These are phyloP conservation scores for Kodamaea leandrae DNA, from an alignment of 805 yeast species.

Conservation along the genomic window DNA sequence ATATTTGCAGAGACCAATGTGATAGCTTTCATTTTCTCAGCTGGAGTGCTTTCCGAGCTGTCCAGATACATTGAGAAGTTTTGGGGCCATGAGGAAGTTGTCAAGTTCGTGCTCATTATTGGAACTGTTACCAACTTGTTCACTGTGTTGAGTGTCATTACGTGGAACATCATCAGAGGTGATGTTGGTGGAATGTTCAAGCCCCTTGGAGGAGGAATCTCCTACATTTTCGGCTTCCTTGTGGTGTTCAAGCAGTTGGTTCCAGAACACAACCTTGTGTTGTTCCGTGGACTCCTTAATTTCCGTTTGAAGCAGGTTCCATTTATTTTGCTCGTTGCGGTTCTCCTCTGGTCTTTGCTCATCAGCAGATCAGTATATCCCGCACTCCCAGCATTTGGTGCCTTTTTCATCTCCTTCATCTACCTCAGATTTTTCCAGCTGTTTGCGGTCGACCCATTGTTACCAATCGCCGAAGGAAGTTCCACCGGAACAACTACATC, in stretches of 20 bases:
- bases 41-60: constrained; percentile 36
- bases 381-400: constrained; percentile 51
- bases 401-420: constrained; percentile 68
- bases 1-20: constrained; percentile 61
- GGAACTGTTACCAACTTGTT: constrained; percentile 56
- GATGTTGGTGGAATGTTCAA: constrained; percentile 37
- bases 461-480: constrained; percentile 43
- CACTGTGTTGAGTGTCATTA: constrained; percentile 44
- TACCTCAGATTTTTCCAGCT: constrained; percentile 78
- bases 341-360: constrained; percentile 34
- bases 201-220: constrained; percentile 53
- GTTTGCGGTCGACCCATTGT: constrained; percentile 50
- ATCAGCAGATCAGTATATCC: constrained; percentile 43
- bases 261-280: constrained; percentile 54
- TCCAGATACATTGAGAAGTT: constrained; percentile 49
- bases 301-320: constrained; percentile 65
- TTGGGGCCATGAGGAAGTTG: constrained; percentile 51
- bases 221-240: constrained; percentile 51
- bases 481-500: constrained; percentile 24
- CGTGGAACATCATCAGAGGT: constrained; percentile 33
- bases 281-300: constrained; percentile 44
- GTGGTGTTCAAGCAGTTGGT: constrained; percentile 57
- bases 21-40: constrained; percentile 43
- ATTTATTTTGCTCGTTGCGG: constrained; percentile 36
- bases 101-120: constrained; percentile 49